Percentiles rank a stretch among this genome's conserved stretches.
phyloP scores from a whole-genome alignment of 2,329 filamentous ascomycete species.

The Elsinoe necatrix region DNA sequence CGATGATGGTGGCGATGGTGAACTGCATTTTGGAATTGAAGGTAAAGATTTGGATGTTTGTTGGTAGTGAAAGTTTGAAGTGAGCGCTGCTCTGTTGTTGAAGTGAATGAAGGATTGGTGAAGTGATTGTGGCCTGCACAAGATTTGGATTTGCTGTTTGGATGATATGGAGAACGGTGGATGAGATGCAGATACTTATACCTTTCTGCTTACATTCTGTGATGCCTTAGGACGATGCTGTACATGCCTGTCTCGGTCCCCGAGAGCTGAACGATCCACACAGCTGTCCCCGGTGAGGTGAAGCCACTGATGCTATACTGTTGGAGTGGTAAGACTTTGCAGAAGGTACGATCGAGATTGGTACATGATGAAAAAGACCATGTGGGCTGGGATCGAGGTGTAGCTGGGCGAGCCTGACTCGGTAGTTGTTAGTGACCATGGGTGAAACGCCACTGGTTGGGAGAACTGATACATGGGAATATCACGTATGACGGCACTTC shows the following conservation, averaged over 20 bases:
- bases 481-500: not conserved
- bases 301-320: constrained; percentile 5
- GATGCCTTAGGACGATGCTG: constrained; percentile 2
- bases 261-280: constrained; percentile 1
- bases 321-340: not conserved
- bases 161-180: not conserved
- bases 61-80: constrained; percentile 1
- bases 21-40: constrained; percentile 8
- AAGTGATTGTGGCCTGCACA: not conserved
- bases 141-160: constrained; percentile 5
- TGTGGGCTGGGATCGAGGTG: not conserved
- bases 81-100: not conserved
- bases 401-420: not conserved
- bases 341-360: constrained; percentile 2
- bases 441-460: not conserved
- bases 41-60: not conserved
- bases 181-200: not conserved
- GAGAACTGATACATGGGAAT: not conserved
- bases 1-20: constrained; percentile 5
- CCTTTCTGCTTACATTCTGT: not conserved
- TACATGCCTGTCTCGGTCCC: not conserved
- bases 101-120: constrained; percentile 3
- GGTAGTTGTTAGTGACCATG: not conserved
- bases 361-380: not conserved
- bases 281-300: not conserved